phyloP scores from a whole-genome alignment of 805 yeast species.

The Barnettozyma wickerhamii region DNA sequence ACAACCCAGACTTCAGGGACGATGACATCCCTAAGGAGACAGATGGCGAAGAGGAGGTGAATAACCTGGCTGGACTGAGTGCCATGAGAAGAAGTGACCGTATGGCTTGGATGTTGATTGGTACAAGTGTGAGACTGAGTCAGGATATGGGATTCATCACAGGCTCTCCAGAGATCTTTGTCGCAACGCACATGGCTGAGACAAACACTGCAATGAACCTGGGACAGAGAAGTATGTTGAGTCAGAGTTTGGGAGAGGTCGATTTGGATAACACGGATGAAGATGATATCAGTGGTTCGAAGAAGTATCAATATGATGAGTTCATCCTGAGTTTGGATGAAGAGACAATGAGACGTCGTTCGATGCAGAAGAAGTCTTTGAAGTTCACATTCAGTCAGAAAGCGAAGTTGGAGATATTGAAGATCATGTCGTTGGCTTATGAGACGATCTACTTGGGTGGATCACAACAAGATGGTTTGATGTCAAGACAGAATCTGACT shows the following conservation, averaged over 20 bases:
- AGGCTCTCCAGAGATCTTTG: constrained; percentile 63
- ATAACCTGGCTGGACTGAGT: constrained; percentile 62
- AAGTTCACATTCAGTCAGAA: constrained; percentile 59
- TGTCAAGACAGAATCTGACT: constrained; percentile 64
- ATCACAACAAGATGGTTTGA: constrained; percentile 39
- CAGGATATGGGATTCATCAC: constrained; percentile 83
- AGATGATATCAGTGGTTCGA: constrained; percentile 22
- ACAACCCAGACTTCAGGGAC: constrained; percentile 38
- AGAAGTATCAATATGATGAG: constrained; percentile 28
- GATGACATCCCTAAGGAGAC: constrained; percentile 9
- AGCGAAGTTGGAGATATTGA: constrained; percentile 76
- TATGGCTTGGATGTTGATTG: constrained; percentile 92
- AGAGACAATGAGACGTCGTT: constrained; percentile 24
- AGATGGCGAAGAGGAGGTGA: constrained; percentile 4
- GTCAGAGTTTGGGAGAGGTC: constrained; percentile 66
- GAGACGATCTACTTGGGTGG: constrained; percentile 69
- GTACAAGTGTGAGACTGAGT: constrained; percentile 80
- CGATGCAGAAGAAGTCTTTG: constrained; percentile 28
- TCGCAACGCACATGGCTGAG: constrained; percentile 84
- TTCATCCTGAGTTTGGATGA: constrained; percentile 27
- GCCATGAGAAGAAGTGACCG: constrained; percentile 85
- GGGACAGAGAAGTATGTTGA: constrained; percentile 73
- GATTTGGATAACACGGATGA: constrained; percentile 44
- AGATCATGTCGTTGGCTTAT: constrained; percentile 77
- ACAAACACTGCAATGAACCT: constrained; percentile 77